Base-by-base conservation (phyloP, 2,329 filamentous ascomycete genomes). In the Aspergillus puulaauensis region DNA sequence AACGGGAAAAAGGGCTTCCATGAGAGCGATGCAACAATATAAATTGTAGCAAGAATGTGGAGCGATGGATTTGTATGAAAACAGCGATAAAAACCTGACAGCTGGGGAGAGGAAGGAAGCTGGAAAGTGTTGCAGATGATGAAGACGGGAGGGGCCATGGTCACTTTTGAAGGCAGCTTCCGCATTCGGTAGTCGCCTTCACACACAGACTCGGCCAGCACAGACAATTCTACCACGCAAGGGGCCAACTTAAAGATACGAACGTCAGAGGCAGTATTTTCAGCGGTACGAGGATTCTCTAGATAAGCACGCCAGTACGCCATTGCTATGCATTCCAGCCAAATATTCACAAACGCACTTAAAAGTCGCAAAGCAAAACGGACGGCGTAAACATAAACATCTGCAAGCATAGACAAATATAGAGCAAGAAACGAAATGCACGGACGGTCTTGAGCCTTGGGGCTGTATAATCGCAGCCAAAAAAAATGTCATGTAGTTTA, bases 401-500 rank as follows among this genome's bases (percentile, higher is more conserved):
- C 14, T 43, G 43, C 27, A 57, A 17, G 19, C 31, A 50, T n/a
- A 35, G 14, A n/a, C 37, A 57, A 49, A 46, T 44, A 47, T 40
- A 41, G 35, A 31, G 9, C 27, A 31, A 31, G 9, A 11, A 31
- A 31, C 27, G 11, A 39, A 47, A 54, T 21, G 39, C 33, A 23
- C 12, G 17, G 21, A 37, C 15, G n/a, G 35, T 37, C 14, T 47
- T 19, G 27, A 24, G 40, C n/a, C 33, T 48, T 45, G 15, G 11
- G 44, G n/a, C n/a, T 23, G 46, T 37, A 51, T 14, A 15, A n/a
- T 37, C 11, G 15, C 37, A 51, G 23, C 9, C 46, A 40, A 43
- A 17, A 35, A 19, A 90, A 19, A 19, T 40, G 39, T 44, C 37
- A 90, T 24, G 9, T 52, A 43, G 24, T 48, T 50, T 50, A 50